Conservation (phyloP, 495 filamentous ascomycete genomes). For the Neurospora africana region DNA sequence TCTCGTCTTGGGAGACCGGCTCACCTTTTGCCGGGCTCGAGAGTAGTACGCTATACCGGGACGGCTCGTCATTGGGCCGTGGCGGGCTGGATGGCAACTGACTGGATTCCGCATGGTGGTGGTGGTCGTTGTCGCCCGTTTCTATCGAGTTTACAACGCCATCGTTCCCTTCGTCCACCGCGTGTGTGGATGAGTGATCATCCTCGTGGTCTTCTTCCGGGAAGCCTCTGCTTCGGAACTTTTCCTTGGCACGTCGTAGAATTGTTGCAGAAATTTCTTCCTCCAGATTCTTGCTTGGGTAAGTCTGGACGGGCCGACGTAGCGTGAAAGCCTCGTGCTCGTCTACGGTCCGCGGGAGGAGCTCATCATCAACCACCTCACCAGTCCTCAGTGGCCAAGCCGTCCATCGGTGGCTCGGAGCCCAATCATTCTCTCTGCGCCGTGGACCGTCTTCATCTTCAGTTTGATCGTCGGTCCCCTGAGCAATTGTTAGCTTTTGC, state of each 20-base stretch:
- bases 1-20: background rate
- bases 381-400: slow-evolving; percentile 62
- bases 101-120: background rate
- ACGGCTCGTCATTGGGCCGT: background rate
- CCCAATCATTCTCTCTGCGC: slow-evolving; percentile 17
- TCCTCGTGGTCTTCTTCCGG: background rate
- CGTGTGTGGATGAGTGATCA: background rate
- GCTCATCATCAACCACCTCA: slow-evolving; percentile 46
- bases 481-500: slow-evolving; percentile 49
- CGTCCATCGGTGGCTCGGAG: slow-evolving; percentile 51
- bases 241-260: slow-evolving; percentile 53
- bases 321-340: slow-evolving; percentile 22
- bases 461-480: slow-evolving; percentile 42
- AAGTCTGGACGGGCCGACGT: background rate
- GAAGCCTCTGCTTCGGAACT: slow-evolving; percentile 28
- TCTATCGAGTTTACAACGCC: slow-evolving; percentile 6
- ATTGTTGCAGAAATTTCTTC: slow-evolving; percentile 55
- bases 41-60: background rate
- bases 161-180: background rate
- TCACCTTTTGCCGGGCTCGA: background rate
- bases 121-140: background rate
- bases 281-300: slow-evolving; percentile 48
- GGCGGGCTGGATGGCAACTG: background rate
- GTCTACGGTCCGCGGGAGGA: slow-evolving; percentile 23
- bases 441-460: background rate